Evolutionary conservation across 2,329 filamentous ascomycete genomes (phyloP).

Genomic region (Aschersonia sp.): DNA sequence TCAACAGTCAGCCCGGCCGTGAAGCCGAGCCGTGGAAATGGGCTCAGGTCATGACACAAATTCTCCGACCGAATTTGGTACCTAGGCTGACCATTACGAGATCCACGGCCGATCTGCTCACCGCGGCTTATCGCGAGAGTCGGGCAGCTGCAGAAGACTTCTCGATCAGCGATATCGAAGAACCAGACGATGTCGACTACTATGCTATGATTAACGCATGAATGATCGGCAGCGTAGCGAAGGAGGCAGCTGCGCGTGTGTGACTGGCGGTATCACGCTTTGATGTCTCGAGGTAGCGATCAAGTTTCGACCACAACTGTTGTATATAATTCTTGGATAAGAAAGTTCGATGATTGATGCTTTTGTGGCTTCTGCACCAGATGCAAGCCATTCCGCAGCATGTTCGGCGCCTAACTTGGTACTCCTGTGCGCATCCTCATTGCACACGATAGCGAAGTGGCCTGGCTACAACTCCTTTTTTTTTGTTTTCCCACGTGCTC

Average conservation of each 20-base stretch:
- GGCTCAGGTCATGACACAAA: constrained; percentile 34
- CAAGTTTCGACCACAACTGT: too few relatives aligned
- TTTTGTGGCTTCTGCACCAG: too few relatives aligned
- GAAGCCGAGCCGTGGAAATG: constrained; percentile 55
- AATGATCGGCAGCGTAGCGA: not conserved
- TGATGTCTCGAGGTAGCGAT: too few relatives aligned
- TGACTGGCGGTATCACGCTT: too few relatives aligned
- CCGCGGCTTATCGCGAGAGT: constrained; percentile 2
- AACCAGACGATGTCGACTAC: not conserved
- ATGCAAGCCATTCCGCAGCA: too few relatives aligned
- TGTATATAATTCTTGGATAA: too few relatives aligned
- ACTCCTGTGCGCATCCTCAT: too few relatives aligned
- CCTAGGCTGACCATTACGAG: constrained; percentile 5
- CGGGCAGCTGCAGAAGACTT: not conserved
- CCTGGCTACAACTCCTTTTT: too few relatives aligned
- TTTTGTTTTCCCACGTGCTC: too few relatives aligned
- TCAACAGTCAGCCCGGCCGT: constrained; percentile 44
- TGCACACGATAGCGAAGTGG: too few relatives aligned
- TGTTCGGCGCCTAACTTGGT: too few relatives aligned
- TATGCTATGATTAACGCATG: constrained; percentile 3
- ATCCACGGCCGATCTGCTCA: constrained; percentile 4
- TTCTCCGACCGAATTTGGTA: constrained; percentile 11
- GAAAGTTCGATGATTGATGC: too few relatives aligned
- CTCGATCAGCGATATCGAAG: not conserved
- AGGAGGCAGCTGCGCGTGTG: not conserved